Evolutionary conservation across 371 early-diverging fungal genomes (phyloP).

Genomic region (Conidiobolus incongruus): DNA sequence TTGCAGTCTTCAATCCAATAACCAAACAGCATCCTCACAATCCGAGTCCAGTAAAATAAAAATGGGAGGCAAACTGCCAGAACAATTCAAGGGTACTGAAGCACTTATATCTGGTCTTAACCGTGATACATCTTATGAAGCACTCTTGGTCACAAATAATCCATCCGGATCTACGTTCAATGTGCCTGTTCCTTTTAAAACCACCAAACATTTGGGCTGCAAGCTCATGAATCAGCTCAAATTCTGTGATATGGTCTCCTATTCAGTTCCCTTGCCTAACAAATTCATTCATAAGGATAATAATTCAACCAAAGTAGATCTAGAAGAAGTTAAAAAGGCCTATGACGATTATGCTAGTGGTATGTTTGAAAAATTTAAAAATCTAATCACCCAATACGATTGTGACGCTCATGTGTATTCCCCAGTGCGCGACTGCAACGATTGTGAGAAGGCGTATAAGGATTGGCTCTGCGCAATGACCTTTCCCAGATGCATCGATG

Average conservation of each 20-base stretch:
- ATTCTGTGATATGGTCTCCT: slow-evolving; percentile 32
- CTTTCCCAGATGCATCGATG: slow-evolving; percentile 32
- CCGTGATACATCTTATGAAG: too few relatives aligned
- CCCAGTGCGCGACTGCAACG: slow-evolving; percentile 29
- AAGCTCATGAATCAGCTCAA: slow-evolving; percentile 5
- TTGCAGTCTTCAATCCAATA: too few relatives aligned
- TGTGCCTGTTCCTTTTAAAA: too few relatives aligned
- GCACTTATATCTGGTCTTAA: too few relatives aligned
- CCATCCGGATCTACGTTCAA: too few relatives aligned
- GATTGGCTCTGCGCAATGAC: slow-evolving; percentile 36
- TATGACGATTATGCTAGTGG: slow-evolving; percentile 20
- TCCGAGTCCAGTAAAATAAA: too few relatives aligned
- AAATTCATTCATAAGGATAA: neutral
- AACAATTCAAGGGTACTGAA: too few relatives aligned
- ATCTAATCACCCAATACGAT: slow-evolving; percentile 20
- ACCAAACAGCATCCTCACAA: too few relatives aligned
- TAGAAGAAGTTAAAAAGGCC: slow-evolving; percentile 9
- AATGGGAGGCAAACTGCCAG: too few relatives aligned
- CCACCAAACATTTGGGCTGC: too few relatives aligned
- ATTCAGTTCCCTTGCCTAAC: slow-evolving; percentile 18
- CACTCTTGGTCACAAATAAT: too few relatives aligned
- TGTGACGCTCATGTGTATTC: slow-evolving; percentile 26
- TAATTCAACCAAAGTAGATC: slow-evolving; percentile 3
- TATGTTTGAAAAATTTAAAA: slow-evolving; percentile 19
- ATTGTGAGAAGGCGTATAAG: slow-evolving; percentile 30